phyloP scores from a whole-genome alignment of 352 stramenopile species.

The Phytopythium oedochilum region DNA sequence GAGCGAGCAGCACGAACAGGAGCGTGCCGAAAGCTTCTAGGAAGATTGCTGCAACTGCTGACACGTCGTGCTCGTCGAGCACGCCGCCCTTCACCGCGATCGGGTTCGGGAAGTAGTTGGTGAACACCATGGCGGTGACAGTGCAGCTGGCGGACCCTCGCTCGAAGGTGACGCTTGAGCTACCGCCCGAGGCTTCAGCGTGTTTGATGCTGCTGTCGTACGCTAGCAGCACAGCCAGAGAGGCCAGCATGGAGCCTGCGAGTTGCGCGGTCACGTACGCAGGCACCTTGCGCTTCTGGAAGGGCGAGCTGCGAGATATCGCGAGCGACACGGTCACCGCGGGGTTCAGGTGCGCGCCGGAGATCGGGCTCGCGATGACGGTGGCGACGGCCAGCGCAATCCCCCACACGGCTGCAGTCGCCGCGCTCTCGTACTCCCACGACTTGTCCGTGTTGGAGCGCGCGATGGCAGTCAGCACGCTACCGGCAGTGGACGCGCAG shows the following conservation, averaged over 20 bases:
- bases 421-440: constrained; percentile 13
- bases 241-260: constrained; percentile 38
- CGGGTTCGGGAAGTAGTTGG: constrained; percentile 59
- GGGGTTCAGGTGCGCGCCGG: constrained; percentile 67
- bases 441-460: not conserved
- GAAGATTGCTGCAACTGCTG: constrained; percentile 29
- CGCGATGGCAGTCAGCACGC: not conserved
- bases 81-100: constrained; percentile 1
- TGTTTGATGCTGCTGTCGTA: constrained; percentile 44
- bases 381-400: constrained; percentile 50
- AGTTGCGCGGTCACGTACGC: constrained; percentile 61
- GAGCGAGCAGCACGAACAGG: constrained; percentile 59
- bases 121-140: constrained; percentile 61
- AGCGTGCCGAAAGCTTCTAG: constrained; percentile 56
- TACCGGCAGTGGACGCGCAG: constrained; percentile 12
- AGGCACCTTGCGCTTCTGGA: constrained; percentile 36
- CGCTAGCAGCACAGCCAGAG: constrained; percentile 32
- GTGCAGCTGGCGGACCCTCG: constrained; percentile 29
- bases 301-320: constrained; percentile 21
- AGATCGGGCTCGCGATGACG: constrained; percentile 36
- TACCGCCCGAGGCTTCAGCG: too few species aligned
- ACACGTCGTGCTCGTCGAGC: constrained; percentile 25
- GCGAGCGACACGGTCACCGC: constrained; percentile 52
- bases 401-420: constrained; percentile 23
- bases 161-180: constrained; percentile 26